A percentile compares a stretch with the other conserved stretches of the same genome.
Evolutionary conservation across 2,329 filamentous ascomycete genomes (phyloP).

Genomic region (Talaromyces sp.): DNA sequence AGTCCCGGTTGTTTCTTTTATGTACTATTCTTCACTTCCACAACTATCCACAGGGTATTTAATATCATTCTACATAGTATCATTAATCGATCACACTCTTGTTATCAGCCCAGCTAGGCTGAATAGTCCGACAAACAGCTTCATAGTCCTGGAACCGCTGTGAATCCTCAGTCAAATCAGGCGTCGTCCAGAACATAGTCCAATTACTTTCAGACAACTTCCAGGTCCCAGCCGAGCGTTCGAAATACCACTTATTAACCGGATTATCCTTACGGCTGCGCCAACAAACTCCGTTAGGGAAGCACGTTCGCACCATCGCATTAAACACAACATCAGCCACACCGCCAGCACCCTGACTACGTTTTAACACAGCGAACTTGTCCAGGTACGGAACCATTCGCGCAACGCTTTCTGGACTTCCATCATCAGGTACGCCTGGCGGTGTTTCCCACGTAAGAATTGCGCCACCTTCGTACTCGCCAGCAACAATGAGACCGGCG

Average conservation of each 20-base stretch:
- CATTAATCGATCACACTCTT: conserved; percentile 57
- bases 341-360: conserved; percentile 84
- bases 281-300: conserved; percentile 90
- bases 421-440: conserved; percentile 58
- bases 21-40: neutral
- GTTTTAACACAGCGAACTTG: conserved; percentile 92
- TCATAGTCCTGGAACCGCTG: conserved; percentile 69
- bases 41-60: conserved; percentile 4
- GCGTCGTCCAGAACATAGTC: conserved; percentile 99
- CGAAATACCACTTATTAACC: conserved; percentile 99
- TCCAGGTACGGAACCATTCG: conserved; percentile 90
- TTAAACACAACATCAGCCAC: conserved; percentile 97
- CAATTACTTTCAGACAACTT: conserved; percentile 82
- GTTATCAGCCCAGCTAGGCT: conserved; percentile 51
- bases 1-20: neutral
- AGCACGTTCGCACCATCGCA: conserved; percentile 86
- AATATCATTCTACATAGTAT: conserved; percentile 12
- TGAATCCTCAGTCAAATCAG: conserved; percentile 58
- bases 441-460: conserved; percentile 93
- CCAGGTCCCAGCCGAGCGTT: conserved; percentile 79
- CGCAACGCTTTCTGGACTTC: conserved; percentile 54
- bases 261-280: conserved; percentile 86
- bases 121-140: conserved; percentile 68
- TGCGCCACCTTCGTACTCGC: conserved; percentile 94
- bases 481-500: conserved; percentile 90